Percentiles rank a stretch among this genome's conserved stretches.
phyloP scores from a whole-genome alignment of 768 basidiomycete genomes.

The Boletus edulis region DNA sequence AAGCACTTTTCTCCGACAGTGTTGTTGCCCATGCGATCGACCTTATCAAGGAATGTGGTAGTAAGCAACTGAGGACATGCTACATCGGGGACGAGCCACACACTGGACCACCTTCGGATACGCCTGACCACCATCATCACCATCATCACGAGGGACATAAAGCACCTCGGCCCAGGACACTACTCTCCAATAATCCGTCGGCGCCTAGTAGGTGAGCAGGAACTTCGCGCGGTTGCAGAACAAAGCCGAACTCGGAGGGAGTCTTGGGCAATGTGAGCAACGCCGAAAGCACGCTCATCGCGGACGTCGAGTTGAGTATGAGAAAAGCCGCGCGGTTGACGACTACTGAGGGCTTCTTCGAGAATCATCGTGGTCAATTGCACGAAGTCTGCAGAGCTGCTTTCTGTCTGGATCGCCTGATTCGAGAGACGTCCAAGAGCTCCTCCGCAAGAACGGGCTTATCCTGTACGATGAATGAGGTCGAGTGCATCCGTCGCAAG shows the following conservation, averaged over 20 bases:
- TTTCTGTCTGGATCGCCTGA: slow-evolving; percentile 39
- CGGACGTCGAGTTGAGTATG: slow-evolving; percentile 68
- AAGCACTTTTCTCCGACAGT: no score
- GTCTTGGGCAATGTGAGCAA: slow-evolving; percentile 68
- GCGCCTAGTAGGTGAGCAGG: no score
- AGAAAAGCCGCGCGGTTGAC: slow-evolving; percentile 41
- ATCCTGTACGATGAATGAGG: slow-evolving; percentile 73
- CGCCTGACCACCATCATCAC: no score
- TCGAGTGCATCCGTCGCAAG: slow-evolving; percentile 74
- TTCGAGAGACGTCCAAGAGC: slow-evolving; percentile 68
- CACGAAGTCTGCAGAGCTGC: slow-evolving; percentile 63
- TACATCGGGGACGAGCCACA: no score
- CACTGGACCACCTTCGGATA: no score
- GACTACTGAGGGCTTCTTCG: slow-evolving; percentile 68
- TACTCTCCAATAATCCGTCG: no score
- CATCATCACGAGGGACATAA: no score
- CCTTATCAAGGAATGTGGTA: no score
- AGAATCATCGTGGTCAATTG: slow-evolving; percentile 79
- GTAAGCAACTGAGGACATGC: no score
- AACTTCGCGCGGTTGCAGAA: slow-evolving; percentile 59
- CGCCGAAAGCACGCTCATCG: slow-evolving; percentile 77
- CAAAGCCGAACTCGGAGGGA: slow-evolving; percentile 89
- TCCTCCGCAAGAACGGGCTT: slow-evolving; percentile 61
- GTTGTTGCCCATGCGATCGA: no score
- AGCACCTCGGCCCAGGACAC: no score